These are phyloP conservation scores for Diplocarpon rosae DNA, from an alignment of 2,329 filamentous ascomycete genomes.

Conservation along the genomic window DNA sequence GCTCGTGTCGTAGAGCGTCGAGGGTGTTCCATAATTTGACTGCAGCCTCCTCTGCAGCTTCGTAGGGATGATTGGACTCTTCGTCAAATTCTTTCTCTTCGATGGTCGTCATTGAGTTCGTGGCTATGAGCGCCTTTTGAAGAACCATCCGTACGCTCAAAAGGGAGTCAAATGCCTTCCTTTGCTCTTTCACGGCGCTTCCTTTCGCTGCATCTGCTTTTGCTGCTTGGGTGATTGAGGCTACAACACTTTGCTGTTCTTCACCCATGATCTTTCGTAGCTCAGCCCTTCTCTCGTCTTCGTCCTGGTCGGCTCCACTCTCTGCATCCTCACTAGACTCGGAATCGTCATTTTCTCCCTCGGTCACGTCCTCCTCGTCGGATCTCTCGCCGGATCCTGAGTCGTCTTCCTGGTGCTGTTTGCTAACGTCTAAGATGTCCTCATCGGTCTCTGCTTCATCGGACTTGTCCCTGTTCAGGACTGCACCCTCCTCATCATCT, in stretches of 20 bases:
- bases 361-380: conserved; percentile 12
- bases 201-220: conserved; percentile 78
- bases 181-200: conserved; percentile 72
- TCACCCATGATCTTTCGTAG: conserved; percentile 57
- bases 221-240: conserved; percentile 49
- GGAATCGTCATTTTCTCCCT: background rate
- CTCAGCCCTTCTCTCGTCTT: conserved; percentile 38
- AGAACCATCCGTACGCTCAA: conserved; percentile 85
- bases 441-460: conserved; percentile 25
- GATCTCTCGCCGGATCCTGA: conserved; percentile 18
- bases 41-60: conserved; percentile 74
- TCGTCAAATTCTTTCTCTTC: conserved; percentile 33
- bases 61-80: conserved; percentile 40
- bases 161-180: conserved; percentile 75
- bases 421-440: conserved; percentile 24
- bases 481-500: conserved; percentile 23
- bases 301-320: conserved; percentile 24
- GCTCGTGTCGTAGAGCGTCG: conserved; percentile 53
- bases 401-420: conserved; percentile 23
- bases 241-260: conserved; percentile 54
- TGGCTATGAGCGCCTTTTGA: conserved; percentile 77
- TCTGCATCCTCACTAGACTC: conserved; percentile 18
- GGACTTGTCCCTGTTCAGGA: conserved; percentile 21
- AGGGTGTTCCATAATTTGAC: conserved; percentile 76
- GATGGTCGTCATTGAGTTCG: conserved; percentile 57